phyloP scores from a whole-genome alignment of 371 early-diverging fungal species.

The Parasitella parasitica region DNA sequence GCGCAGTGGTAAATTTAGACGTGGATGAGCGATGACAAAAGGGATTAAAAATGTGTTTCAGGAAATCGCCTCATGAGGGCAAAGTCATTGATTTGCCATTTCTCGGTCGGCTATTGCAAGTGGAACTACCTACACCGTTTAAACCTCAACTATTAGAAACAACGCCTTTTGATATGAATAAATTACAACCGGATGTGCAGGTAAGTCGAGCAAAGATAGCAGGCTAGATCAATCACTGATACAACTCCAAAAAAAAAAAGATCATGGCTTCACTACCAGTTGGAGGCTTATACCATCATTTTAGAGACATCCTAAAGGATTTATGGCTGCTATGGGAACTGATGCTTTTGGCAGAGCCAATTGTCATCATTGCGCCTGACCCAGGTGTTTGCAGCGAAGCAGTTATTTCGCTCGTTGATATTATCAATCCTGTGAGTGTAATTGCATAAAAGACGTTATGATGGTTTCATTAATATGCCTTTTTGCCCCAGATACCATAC shows the following conservation, averaged over 20 bases:
- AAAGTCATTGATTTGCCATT: conserved; percentile 70
- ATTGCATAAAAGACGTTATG: no score
- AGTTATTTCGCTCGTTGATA: conserved; percentile 82
- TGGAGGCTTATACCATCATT: conserved; percentile 74
- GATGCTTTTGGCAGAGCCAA: conserved; percentile 89
- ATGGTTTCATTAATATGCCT: no score
- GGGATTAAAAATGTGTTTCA: conserved; percentile 4
- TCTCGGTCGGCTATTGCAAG: conserved; percentile 65
- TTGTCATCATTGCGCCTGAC: conserved; percentile 87
- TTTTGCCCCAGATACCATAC: conserved; percentile 87
- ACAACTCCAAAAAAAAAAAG: conserved; percentile 9
- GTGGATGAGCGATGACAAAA: background rate
- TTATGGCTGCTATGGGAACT: conserved; percentile 95
- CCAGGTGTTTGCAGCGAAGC: conserved; percentile 88
- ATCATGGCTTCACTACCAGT: conserved; percentile 74
- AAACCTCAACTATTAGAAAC: conserved; percentile 85
- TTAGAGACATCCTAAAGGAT: conserved; percentile 75
- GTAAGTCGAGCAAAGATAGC: conserved; percentile 9
- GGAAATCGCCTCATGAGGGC: conserved; percentile 33
- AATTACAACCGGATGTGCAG: conserved; percentile 67
- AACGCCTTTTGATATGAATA: conserved; percentile 68
- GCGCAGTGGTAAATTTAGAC: conserved; percentile 66
- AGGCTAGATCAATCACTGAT: background rate
- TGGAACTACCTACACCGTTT: conserved; percentile 74
- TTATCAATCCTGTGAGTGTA: conserved; percentile 87